Evolutionary conservation across 306 rosid genomes (phyloP), one percentile per base, ranked within the genome.

Genomic region (Cajanus cajan): DNA sequence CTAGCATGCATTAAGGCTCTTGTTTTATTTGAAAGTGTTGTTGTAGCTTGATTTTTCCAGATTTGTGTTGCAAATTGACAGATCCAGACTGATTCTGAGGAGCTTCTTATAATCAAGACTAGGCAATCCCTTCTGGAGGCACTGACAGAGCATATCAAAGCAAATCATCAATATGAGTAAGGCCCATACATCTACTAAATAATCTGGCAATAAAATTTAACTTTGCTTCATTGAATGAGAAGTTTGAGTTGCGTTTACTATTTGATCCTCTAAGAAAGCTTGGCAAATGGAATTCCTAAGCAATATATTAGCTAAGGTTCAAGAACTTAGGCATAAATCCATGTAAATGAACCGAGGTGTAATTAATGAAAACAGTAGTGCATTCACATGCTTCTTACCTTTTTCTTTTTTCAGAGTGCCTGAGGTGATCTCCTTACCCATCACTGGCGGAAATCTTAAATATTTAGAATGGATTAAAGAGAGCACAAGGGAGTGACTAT

Each of bases 81-180:
- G 97, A 87, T 94, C 57, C 92, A 91, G 86, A 86, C 96, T 71
- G 98, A 91, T 82, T 48, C 91, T 0, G 97, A 91, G 87, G 98
- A 94, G 72, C 96, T 94, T 78, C 92, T 94, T 34, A 91, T 91
- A 59, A 91, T 94, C 86, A 94, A 90, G 87, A 91, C 97, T 3
- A 91, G 98, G 83, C 89, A 94, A 75, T 91, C 98, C 83, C 98
- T 94, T 87, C 85, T 94, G 71, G 94, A 88, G 76, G 89, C 94
- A 55, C 80, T 91, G 76, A 89, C 90, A 31, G 91, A 91, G 80
- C 98, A 94, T 82, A 94, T 94, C 79, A 89, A 89, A 84, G 78
- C 84, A 78, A 91, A 91, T 71, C 98, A 91, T 80, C 96, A 94
- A 71, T 91, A 94, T 1, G 94, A 91, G 98, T 94, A 89, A 89